Conservation (phyloP, 179 eudicot species). For the Sideroxylon spinosum region DNA sequence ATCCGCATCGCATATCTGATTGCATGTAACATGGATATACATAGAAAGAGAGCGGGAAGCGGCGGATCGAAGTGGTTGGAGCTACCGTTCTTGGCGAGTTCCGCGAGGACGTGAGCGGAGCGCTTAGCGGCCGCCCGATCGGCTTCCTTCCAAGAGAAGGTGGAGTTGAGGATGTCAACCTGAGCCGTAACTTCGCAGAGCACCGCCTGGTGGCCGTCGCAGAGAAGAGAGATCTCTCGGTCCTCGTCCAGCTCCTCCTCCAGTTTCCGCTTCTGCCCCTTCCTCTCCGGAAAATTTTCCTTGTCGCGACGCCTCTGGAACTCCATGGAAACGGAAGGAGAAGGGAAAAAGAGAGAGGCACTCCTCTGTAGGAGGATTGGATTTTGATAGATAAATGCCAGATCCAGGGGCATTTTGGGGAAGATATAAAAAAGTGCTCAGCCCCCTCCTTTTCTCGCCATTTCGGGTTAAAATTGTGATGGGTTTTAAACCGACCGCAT, state of each 20-base stretch:
- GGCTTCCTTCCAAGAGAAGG: constrained; percentile 47
- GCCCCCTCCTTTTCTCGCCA: background rate
- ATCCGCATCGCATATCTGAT: background rate
- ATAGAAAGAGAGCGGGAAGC: background rate
- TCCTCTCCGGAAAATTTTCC: constrained; percentile 39
- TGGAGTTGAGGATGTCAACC: constrained; percentile 42
- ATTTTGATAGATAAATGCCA: constrained; percentile 12
- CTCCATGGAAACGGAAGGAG: constrained; percentile 31
- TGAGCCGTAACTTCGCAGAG: constrained; percentile 44
- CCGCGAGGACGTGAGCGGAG: constrained; percentile 65
- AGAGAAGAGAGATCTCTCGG: background rate
- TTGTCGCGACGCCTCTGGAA: constrained; percentile 33
- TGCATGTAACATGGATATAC: background rate
- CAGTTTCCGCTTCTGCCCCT: constrained; percentile 53
- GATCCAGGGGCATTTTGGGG: constrained; percentile 22
- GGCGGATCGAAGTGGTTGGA: background rate
- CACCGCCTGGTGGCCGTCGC: constrained; percentile 5
- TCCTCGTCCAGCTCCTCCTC: constrained; percentile 31
- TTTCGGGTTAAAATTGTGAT: constrained; percentile 9
- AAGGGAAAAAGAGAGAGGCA: constrained; percentile 10
- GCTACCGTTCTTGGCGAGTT: constrained; percentile 75
- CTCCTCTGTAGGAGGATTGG: constrained; percentile 14
- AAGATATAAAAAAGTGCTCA: background rate
- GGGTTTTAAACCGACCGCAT: constrained; percentile 16
- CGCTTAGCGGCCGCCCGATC: constrained; percentile 73